Conservation (phyloP, 768 basidiomycete species). For the Agaricus blazei region DNA sequence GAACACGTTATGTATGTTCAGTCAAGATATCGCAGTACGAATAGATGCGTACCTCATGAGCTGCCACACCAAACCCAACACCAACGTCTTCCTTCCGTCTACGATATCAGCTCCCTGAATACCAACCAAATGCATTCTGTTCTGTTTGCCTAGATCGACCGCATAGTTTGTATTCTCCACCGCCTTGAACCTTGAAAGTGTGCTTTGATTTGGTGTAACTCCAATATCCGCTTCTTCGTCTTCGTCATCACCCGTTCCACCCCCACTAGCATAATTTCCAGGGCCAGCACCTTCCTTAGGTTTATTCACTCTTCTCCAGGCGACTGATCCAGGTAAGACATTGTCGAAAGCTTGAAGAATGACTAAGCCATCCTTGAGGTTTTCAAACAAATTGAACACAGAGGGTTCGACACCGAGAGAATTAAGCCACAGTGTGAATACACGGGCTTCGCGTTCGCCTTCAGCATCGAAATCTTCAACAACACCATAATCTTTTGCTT, state of each 20-base stretch:
- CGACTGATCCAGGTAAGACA: conserved; percentile 84
- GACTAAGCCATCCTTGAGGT: conserved; percentile 86
- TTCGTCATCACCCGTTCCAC: conserved; percentile 32
- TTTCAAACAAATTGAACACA: conserved; percentile 95
- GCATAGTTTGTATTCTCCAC: conserved; percentile 98
- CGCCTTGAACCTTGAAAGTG: conserved; percentile 91
- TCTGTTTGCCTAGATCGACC: conserved; percentile 89
- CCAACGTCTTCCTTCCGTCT: conserved; percentile 87
- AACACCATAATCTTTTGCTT: conserved; percentile 83
- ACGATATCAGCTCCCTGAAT: conserved; percentile 98
- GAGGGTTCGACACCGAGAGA: conserved; percentile 94
- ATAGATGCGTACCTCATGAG: conserved; percentile 70
- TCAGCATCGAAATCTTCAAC: conserved; percentile 99
- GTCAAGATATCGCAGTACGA: background rate
- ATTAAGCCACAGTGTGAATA: conserved; percentile 98
- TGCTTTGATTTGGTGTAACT: conserved; percentile 77
- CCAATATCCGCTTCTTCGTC: conserved; percentile 80
- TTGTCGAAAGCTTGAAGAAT: conserved; percentile 98
- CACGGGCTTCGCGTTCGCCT: conserved; percentile 96
- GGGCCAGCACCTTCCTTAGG: conserved; percentile 64
- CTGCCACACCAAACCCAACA: conserved; percentile 97
- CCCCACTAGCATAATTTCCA: conserved; percentile 32
- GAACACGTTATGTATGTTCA: background rate
- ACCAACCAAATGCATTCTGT: conserved; percentile 92
- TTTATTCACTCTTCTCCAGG: conserved; percentile 96